Percentiles rank a stretch among this genome's conserved stretches.
phyloP scores from a whole-genome alignment of 2,329 filamentous ascomycete species.

The Phialophora tarda region DNA sequence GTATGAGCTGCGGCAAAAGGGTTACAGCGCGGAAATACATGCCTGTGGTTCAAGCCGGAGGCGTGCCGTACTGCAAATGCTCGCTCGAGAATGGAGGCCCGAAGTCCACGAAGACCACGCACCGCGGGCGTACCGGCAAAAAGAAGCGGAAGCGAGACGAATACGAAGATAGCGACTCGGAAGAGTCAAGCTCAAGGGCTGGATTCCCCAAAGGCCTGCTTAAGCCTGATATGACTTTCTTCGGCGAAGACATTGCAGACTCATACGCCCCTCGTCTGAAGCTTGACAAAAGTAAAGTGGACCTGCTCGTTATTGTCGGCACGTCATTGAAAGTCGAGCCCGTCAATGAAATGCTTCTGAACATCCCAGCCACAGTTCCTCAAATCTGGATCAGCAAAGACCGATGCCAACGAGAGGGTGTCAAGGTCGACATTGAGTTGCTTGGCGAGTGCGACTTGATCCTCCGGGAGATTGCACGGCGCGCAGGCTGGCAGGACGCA shows the following conservation, averaged over 20 bases:
- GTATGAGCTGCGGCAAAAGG: slow-evolving; percentile 77
- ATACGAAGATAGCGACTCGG: slow-evolving; percentile 32
- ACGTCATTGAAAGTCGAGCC: slow-evolving; percentile 95
- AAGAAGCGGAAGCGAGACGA: slow-evolving; percentile 40
- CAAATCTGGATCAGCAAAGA: slow-evolving; percentile 75
- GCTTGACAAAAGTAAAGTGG: slow-evolving; percentile 77
- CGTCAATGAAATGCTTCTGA: slow-evolving; percentile 87
- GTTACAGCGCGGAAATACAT: slow-evolving; percentile 80
- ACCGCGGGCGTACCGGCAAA: slow-evolving; percentile 25
- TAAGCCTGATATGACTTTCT: slow-evolving; percentile 94
- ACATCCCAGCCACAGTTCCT: slow-evolving; percentile 77
- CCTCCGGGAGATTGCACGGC: slow-evolving; percentile 81
- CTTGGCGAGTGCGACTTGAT: slow-evolving; percentile 94
- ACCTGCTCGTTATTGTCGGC: slow-evolving; percentile 93
- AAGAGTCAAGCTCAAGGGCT: slow-evolving; percentile 66
- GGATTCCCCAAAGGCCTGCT: slow-evolving; percentile 69
- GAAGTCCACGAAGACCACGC: slow-evolving; percentile 17
- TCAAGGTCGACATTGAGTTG: slow-evolving; percentile 95
- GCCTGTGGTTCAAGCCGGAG: slow-evolving; percentile 74
- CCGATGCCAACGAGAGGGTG: slow-evolving; percentile 59
- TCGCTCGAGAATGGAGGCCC: slow-evolving; percentile 21
- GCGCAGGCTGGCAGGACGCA: slow-evolving; percentile 70
- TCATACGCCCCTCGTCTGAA: slow-evolving; percentile 81
- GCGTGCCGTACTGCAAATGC: slow-evolving; percentile 71
- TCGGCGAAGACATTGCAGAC: slow-evolving; percentile 86